A percentile compares a stretch with the other conserved stretches of the same genome.
phyloP scores from a whole-genome alignment of 768 basidiomycete genomes.

The Lentinula boryana region DNA sequence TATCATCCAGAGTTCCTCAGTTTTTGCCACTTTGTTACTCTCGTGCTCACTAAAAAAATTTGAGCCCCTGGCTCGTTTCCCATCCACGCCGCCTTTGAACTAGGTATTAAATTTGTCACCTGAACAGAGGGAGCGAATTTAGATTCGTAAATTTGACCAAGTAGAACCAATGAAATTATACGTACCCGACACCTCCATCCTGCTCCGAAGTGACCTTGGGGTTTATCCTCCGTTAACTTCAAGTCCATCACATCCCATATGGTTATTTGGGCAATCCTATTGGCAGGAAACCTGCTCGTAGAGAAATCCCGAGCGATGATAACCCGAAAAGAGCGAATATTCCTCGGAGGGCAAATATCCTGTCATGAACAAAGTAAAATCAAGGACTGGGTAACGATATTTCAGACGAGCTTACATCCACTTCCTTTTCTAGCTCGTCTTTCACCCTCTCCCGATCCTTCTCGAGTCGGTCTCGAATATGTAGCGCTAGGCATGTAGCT shows the following conservation, averaged over 20 bases:
- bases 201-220: slow-evolving; percentile 43
- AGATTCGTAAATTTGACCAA: slow-evolving; percentile 3
- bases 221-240: slow-evolving; percentile 42
- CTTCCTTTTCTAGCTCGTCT: slow-evolving; percentile 65
- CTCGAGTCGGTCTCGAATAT: slow-evolving; percentile 41
- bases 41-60: slow-evolving; percentile 63
- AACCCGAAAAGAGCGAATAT: slow-evolving; percentile 74
- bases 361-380: slow-evolving; percentile 16
- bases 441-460: slow-evolving; percentile 43
- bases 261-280: slow-evolving; percentile 69
- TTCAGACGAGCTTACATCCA: slow-evolving; percentile 45
- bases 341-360: slow-evolving; percentile 63
- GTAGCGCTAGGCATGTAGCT: slow-evolving; percentile 59
- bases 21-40: slow-evolving; percentile 59
- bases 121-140: slow-evolving; percentile 11
- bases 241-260: slow-evolving; percentile 73
- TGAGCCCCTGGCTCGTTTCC: slow-evolving; percentile 50
- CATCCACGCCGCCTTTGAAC: slow-evolving; percentile 69
- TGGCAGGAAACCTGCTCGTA: slow-evolving; percentile 41
- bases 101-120: slow-evolving; percentile 69
- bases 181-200: slow-evolving; percentile 69
- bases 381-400: neutral
- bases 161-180: slow-evolving; percentile 3
- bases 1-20: slow-evolving; percentile 12
- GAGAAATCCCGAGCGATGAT: slow-evolving; percentile 60